Evolutionary conservation across 2,329 filamentous ascomycete species (phyloP), one percentile per base, ranked within the genome.

Genomic region (Colletotrichum chlorophyti): DNA sequence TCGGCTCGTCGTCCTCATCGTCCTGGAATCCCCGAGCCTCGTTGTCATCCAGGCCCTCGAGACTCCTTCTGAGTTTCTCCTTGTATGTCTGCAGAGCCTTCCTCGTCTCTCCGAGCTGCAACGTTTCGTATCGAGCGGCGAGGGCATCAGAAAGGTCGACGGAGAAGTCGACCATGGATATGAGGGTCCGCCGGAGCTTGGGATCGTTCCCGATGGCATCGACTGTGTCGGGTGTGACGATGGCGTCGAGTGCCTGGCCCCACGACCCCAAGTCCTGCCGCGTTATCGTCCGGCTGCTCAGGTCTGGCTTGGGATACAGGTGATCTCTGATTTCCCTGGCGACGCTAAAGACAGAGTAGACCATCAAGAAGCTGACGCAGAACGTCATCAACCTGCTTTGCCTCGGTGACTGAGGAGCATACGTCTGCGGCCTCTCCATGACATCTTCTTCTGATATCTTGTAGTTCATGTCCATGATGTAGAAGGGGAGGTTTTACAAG

Each of bases 81-180:
- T 51, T 52, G 40, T 64, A 63, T 9, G 49, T 40, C 4, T 43
- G 47, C 19, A 64, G 34, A 2, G 60, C 23, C 7, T 63, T 55
- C 10, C 17, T 52, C 2, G 62, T 61, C 37, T 60, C 48, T 27
- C 43, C 51, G 3, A 63, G 23, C 11, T 60, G 43, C 3, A 55
- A 35, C 3, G 51, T 38, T 5, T 62, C 60, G 27, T 61, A 53
- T 3, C 43, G 55, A 1, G 47, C 34, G 3, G 45, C 60, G 1
- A 64, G 41, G 8, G 49, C 29, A 2, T 58, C 48, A 2, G 62
- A 60, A 11, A 64, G 26, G 5, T 64, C 62, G 11, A 47, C 48
- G 4, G 48, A 62, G 27, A 58, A 53, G 26, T 64, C 62, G 2
- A 64, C 60, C 47, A 64, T 50, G n/a, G 49, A 42, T 35, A 64